phyloP scores from a whole-genome alignment of 116 monocot genomes.

The Papilionanthe hybrid region DNA sequence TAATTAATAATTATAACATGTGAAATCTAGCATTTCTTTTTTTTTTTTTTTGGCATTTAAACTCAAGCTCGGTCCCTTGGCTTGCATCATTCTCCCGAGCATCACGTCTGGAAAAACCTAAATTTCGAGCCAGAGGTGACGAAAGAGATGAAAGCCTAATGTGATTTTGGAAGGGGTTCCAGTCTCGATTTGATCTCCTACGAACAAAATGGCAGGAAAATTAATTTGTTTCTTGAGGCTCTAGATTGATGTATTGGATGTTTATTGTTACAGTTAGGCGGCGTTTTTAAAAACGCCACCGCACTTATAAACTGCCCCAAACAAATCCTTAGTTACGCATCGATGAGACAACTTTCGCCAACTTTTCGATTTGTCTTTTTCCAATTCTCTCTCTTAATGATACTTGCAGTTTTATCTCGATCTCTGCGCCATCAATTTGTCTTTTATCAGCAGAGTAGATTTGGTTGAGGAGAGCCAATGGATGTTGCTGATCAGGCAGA shows the following conservation, averaged over 20 bases:
- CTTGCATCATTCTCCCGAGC: too few species aligned
- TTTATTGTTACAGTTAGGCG: neutral
- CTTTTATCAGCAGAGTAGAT: conserved; percentile 12
- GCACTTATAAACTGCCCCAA: too few species aligned
- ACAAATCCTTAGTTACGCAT: too few species aligned
- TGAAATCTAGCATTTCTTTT: too few species aligned
- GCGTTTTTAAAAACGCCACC: too few species aligned
- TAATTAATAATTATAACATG: too few species aligned
- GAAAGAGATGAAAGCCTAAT: too few species aligned
- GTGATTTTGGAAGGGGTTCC: neutral
- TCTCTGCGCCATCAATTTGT: too few species aligned
- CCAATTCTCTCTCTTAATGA: neutral
- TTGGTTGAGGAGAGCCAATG: conserved; percentile 27
- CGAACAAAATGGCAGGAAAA: neutral
- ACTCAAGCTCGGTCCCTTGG: too few species aligned
- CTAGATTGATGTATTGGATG: neutral
- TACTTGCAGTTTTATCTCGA: neutral
- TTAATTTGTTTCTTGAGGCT: neutral
- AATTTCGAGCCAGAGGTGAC: too few species aligned
- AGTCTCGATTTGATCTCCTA: neutral
- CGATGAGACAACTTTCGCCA: neutral
- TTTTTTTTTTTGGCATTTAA: too few species aligned
- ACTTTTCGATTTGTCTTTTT: neutral
- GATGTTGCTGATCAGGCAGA: conserved; percentile 45
- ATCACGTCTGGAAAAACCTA: too few species aligned